A percentile compares a stretch with the other conserved stretches of the same genome.
phyloP scores from a whole-genome alignment of 805 yeast species.

The Myxozyma monticola region DNA sequence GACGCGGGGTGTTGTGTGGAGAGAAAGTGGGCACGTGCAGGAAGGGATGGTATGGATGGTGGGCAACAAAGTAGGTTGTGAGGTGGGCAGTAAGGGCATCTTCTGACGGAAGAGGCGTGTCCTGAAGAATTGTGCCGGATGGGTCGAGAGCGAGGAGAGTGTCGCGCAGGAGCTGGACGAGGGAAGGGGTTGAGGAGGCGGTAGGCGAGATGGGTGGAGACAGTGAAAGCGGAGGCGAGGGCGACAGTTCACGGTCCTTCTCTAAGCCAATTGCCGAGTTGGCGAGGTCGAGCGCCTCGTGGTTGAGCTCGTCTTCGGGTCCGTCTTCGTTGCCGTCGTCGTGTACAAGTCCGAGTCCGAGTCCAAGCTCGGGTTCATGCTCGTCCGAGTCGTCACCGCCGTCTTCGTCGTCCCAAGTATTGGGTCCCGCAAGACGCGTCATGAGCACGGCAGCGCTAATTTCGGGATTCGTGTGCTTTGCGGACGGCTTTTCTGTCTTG shows the following conservation, averaged over 20 bases:
- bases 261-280: too few relatives aligned
- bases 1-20: conserved; percentile 36
- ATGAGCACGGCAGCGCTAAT: conserved; percentile 17
- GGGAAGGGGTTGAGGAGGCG: conserved; percentile 6
- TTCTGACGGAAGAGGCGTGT: conserved; percentile 17
- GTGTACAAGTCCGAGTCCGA: background rate
- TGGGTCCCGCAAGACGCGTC: conserved; percentile 18
- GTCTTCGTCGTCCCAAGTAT: conserved; percentile 2
- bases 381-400: too few relatives aligned
- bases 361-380: background rate
- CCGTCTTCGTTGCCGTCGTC: background rate
- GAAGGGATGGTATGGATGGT: conserved; percentile 41
- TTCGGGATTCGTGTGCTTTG: conserved; percentile 2
- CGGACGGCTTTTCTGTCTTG: too few relatives aligned
- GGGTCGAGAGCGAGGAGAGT: conserved; percentile 25
- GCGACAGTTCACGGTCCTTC: background rate
- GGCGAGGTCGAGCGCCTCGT: background rate
- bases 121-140: conserved; percentile 23
- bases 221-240: background rate
- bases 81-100: conserved; percentile 38
- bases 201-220: background rate
- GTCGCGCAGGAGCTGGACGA: conserved; percentile 19
- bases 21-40: conserved; percentile 39
- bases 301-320: background rate
- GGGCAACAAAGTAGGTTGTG: conserved; percentile 37